A percentile compares a stretch with the other conserved stretches of the same genome.
phyloP scores from a whole-genome alignment of 2,329 filamentous ascomycete species.

The Ceratocystis smalleyi region DNA sequence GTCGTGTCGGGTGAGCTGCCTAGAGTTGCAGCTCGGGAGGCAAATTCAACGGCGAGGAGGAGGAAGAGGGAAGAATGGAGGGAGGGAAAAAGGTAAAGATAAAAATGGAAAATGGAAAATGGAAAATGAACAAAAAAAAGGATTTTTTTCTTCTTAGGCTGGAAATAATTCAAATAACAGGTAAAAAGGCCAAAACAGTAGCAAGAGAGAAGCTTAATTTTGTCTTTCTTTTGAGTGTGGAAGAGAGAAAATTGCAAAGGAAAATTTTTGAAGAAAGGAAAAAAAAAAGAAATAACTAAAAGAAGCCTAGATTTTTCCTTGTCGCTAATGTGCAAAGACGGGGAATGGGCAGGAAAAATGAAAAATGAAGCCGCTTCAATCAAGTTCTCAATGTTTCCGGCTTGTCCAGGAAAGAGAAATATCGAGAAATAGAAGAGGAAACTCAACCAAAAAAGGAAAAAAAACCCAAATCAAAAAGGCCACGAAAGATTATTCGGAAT shows the following conservation, averaged over 20 bases:
- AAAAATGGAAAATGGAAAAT: slow-evolving; percentile 14
- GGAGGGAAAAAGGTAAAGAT: not conserved
- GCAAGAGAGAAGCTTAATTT: not conserved
- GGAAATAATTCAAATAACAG: not conserved
- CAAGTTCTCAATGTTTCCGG: too few species aligned
- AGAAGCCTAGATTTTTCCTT: too few species aligned
- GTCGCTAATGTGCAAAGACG: too few species aligned
- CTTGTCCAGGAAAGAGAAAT: too few species aligned
- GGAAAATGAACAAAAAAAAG: slow-evolving; percentile 16
- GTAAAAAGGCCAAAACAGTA: not conserved
- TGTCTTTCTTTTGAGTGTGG: not conserved
- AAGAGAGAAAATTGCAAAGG: not conserved
- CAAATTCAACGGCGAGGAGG: not conserved
- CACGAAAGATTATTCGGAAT: too few species aligned
- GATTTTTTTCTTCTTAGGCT: not conserved
- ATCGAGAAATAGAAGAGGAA: not conserved
- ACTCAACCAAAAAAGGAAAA: not conserved
- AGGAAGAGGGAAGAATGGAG: slow-evolving; percentile 13
- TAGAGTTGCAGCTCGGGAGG: slow-evolving; percentile 37
- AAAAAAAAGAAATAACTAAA: not conserved
- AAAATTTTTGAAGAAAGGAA: not conserved
- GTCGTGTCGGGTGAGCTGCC: slow-evolving; percentile 55
- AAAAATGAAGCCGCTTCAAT: too few species aligned
- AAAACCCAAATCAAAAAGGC: not conserved
- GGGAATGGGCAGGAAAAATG: too few species aligned